phyloP scores from a whole-genome alignment of 2,329 filamentous ascomycete species.

The Colletotrichum chlorophyti region DNA sequence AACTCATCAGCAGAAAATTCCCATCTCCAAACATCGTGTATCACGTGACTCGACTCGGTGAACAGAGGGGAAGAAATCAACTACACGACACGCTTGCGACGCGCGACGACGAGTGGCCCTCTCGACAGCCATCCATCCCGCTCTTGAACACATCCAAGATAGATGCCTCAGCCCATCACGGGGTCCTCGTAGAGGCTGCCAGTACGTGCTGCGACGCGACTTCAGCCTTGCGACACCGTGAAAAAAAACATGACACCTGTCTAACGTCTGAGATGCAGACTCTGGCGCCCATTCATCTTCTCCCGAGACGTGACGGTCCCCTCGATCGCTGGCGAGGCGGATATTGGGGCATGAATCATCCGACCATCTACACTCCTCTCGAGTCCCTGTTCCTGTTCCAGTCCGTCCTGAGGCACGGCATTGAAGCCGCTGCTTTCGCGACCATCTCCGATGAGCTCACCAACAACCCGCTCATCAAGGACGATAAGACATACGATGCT shows the following conservation, averaged over 20 bases:
- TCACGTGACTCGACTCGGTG: slow-evolving; percentile 17
- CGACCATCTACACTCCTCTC: slow-evolving; percentile 78
- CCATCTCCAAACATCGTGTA: slow-evolving; percentile 3
- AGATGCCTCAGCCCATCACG: slow-evolving; percentile 26
- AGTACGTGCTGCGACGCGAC: slow-evolving; percentile 29
- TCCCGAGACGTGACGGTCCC: slow-evolving; percentile 59
- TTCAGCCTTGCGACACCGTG: slow-evolving; percentile 19
- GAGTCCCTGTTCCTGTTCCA: slow-evolving; percentile 88
- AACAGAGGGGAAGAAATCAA: slow-evolving; percentile 17
- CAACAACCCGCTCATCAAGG: slow-evolving; percentile 75
- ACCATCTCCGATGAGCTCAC: slow-evolving; percentile 77
- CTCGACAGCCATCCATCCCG: slow-evolving; percentile 13
- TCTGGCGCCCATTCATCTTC: slow-evolving; percentile 63
- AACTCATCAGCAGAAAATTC: slow-evolving; percentile 7
- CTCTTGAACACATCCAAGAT: slow-evolving; percentile 23
- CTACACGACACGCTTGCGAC: slow-evolving; percentile 11
- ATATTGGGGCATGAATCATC: slow-evolving; percentile 62
- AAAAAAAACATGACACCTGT: slow-evolving; percentile 19
- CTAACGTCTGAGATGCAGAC: slow-evolving; percentile 37
- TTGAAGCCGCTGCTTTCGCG: slow-evolving; percentile 70
- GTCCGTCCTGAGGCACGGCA: slow-evolving; percentile 73
- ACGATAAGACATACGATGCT: slow-evolving; percentile 75
- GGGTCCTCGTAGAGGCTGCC: slow-evolving; percentile 29
- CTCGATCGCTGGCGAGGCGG: slow-evolving; percentile 63
- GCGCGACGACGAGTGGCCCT: slow-evolving; percentile 20